Evolutionary conservation across 2,329 filamentous ascomycete genomes (phyloP), one percentile per base, ranked within the genome.

Genomic region (Cladophialophora psammophila): DNA sequence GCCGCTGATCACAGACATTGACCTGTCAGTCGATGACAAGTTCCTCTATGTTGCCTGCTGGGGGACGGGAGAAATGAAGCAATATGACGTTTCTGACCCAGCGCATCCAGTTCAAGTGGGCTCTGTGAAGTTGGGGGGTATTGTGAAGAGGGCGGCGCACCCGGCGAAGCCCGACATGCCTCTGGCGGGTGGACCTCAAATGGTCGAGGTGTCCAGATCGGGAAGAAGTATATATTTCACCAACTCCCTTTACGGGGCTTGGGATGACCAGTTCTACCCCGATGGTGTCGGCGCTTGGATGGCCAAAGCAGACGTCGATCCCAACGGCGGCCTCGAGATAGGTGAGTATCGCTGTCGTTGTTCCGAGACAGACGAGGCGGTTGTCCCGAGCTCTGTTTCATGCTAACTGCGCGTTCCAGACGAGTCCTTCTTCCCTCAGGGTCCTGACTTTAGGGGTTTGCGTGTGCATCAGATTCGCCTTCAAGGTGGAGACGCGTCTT

Each of bases 31-130:
- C 36, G 60, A 63, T 12, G 60, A 63, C 53, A 63, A 63, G 20
- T 63, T 63, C 54, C 60, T 63, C 26, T 63, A 63, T 34, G 52
- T 63, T 36, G 52, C 60, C 18, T 63, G 60, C 31, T 63, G 60
- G 60, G 60, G 60, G 6, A 63, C 38, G 1, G 60, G 60, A 35
- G 60, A 57, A 10, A 52, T 63, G 52, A 57, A 63, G 60, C 60
- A 63, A 20, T 63, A 56, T 42, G 60, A 63, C 35, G 52, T 63
- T 13, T 57, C 52, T 34, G 60, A 63, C 9, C 60, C 60, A 13
- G 52, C 60, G 10, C 60, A 63, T 42, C 60, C 60, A n/a, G 52
- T 63, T 15, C 34, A 63, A 35, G 45, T 52, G 8, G 60, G 60
- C 32, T 63, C 60, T 20, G 60, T 63, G 3, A 52, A 50, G 1